A percentile compares a stretch with the other conserved stretches of the same genome.
Evolutionary conservation across 805 yeast genomes (phyloP).

Genomic region (Ogataea pilisensis): DNA sequence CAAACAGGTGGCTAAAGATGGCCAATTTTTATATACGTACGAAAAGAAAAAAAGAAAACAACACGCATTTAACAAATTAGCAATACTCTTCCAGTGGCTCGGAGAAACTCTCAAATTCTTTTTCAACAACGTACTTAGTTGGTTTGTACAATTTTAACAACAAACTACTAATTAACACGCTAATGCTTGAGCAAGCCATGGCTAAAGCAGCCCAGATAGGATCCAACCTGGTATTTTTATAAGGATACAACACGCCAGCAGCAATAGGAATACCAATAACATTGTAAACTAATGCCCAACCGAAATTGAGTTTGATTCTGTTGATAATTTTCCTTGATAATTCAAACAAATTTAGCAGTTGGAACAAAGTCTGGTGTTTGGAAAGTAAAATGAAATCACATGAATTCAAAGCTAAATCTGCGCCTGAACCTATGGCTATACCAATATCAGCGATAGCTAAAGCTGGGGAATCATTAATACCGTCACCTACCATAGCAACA

Average conservation of each 20-base stretch:
- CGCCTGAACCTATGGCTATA: slow-evolving; percentile 69
- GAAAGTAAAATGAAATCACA: slow-evolving; percentile 68
- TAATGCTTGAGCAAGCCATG: slow-evolving; percentile 56
- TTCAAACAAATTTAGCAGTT: slow-evolving; percentile 52
- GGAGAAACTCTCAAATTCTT: background rate
- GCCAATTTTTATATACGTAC: no score
- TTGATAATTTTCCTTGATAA: slow-evolving; percentile 46
- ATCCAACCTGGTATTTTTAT: slow-evolving; percentile 45
- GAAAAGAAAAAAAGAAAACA: no score
- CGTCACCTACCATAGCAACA: slow-evolving; percentile 82
- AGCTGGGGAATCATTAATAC: slow-evolving; percentile 82
- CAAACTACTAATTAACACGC: slow-evolving; percentile 53
- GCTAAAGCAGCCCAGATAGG: slow-evolving; percentile 70
- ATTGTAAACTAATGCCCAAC: slow-evolving; percentile 57
- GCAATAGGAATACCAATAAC: slow-evolving; percentile 58
- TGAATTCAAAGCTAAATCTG: slow-evolving; percentile 70
- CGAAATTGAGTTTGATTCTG: slow-evolving; percentile 54
- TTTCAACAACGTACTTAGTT: slow-evolving; percentile 4
- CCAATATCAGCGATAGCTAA: slow-evolving; percentile 73
- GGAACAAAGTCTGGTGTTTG: slow-evolving; percentile 44
- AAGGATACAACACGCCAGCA: slow-evolving; percentile 63
- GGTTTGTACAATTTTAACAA: slow-evolving; percentile 46
- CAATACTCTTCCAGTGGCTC: background rate
- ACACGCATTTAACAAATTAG: background rate
- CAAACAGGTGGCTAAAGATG: no score